Evolutionary conservation across 768 basidiomycete genomes (phyloP).

Genomic region (Pluteus cervinus): DNA sequence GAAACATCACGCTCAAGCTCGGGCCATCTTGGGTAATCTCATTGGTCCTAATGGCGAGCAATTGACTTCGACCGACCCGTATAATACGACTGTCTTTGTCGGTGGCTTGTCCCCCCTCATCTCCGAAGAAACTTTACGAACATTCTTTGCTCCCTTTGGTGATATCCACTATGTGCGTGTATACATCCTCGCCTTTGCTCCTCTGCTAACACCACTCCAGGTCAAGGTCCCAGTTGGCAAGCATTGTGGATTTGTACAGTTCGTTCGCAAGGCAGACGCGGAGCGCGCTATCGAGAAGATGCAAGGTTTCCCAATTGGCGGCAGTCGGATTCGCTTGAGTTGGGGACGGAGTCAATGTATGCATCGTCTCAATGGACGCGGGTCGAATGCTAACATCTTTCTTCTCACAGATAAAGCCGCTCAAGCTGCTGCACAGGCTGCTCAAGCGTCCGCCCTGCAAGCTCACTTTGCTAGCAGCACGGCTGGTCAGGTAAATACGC

Average conservation of each 20-base stretch:
- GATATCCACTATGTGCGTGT: conserved; percentile 82
- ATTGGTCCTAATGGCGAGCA: conserved; percentile 86
- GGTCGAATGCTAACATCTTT: conserved; percentile 1
- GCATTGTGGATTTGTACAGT: conserved; percentile 95
- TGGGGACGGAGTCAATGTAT: conserved; percentile 93
- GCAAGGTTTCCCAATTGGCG: conserved; percentile 94
- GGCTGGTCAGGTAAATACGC: conserved; percentile 20
- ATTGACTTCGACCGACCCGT: conserved; percentile 86
- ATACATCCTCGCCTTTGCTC: background rate
- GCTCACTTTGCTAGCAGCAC: conserved; percentile 22
- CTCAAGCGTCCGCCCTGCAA: conserved; percentile 70
- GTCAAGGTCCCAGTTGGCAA: conserved; percentile 97
- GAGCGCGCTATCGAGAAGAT: conserved; percentile 92
- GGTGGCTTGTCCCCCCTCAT: conserved; percentile 87
- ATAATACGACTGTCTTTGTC: conserved; percentile 94
- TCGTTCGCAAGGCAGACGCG: conserved; percentile 86
- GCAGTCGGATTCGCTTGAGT: conserved; percentile 83
- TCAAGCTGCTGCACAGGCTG: conserved; percentile 81
- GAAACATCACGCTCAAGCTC: conserved; percentile 81
- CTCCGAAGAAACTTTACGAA: conserved; percentile 84
- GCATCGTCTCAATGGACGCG: conserved; percentile 18
- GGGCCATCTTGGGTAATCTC: conserved; percentile 75
- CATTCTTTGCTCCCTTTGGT: conserved; percentile 89
- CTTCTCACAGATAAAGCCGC: conserved; percentile 71
- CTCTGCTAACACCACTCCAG: conserved; percentile 29